Conservation (phyloP, 2,329 filamentous ascomycete species). For the Nannizziopsis arthrosporioides region DNA sequence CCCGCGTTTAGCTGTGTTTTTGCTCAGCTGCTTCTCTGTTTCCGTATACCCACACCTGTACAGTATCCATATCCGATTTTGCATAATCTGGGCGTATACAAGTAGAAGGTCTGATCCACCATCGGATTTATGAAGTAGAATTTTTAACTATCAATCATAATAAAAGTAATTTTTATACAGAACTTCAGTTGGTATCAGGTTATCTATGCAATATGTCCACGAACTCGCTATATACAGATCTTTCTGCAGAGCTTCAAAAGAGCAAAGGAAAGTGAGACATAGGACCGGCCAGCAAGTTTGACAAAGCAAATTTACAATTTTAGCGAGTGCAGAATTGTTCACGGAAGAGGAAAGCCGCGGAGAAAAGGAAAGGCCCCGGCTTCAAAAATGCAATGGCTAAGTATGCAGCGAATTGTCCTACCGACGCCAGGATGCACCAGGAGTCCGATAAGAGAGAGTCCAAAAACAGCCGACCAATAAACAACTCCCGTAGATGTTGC, state of each 20-base stretch:
- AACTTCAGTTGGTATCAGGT: not conserved
- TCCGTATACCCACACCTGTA: no score
- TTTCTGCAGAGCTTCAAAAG: not conserved
- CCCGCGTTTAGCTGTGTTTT: no score
- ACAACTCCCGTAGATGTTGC: not conserved
- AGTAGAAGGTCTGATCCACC: no score
- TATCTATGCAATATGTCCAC: not conserved
- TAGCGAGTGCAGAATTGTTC: no score
- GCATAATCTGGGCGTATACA: no score
- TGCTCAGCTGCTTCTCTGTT: not conserved
- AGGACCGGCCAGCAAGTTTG: no score
- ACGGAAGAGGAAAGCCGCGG: not conserved
- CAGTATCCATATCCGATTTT: no score
- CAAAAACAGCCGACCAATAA: constrained; percentile 2
- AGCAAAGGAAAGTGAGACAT: not conserved
- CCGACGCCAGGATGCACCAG: constrained; percentile 6
- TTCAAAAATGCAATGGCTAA: not conserved
- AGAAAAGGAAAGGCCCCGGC: not conserved
- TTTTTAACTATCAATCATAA: no score
- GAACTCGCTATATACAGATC: no score
- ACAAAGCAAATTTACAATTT: not conserved
- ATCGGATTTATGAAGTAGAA: no score
- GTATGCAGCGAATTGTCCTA: not conserved
- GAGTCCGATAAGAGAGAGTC: not conserved
- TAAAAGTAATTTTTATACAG: no score